A percentile compares a stretch with the other conserved stretches of the same genome.
Evolutionary conservation across 257 asterid species (phyloP).

Genomic region (Petrea volubilis): DNA sequence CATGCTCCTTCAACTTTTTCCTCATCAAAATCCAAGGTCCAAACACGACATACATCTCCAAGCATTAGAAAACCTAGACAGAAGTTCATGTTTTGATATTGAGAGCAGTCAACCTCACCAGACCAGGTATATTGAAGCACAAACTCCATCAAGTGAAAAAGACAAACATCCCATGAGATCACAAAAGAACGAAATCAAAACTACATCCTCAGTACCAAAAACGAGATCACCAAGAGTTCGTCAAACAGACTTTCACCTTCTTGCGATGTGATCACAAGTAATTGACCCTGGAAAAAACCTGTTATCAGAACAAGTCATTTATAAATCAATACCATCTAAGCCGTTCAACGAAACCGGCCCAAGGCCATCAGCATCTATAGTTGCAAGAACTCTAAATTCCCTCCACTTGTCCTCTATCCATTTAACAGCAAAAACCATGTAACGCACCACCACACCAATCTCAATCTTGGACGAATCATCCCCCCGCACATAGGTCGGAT

Average conservation of each 20-base stretch:
- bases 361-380: slow-evolving; percentile 55
- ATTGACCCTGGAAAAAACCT: not conserved
- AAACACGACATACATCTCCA: not conserved
- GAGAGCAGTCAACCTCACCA: not conserved
- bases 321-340: slow-evolving; percentile 54
- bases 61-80: not conserved
- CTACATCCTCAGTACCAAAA: not conserved
- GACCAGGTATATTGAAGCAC: not conserved
- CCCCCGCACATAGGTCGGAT: slow-evolving; percentile 33
- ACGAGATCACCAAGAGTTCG: not conserved
- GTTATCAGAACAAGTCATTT: slow-evolving; percentile 3
- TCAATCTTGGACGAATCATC: slow-evolving; percentile 74
- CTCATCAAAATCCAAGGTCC: too few species aligned
- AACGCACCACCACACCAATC: slow-evolving; percentile 54
- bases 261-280: not conserved
- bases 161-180: not conserved
- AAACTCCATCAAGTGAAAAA: not conserved
- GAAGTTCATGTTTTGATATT: not conserved
- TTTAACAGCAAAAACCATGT: slow-evolving; percentile 48
- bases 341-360: slow-evolving; percentile 79
- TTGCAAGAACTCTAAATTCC: slow-evolving; percentile 64
- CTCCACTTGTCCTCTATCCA: slow-evolving; percentile 48
- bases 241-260: not conserved
- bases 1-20: too few species aligned
- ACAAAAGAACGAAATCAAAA: not conserved